Percentiles rank a stretch among this genome's conserved stretches.
Conservation (phyloP, 2,329 filamentous ascomycete species). For the Diplodia corticola region DNA sequence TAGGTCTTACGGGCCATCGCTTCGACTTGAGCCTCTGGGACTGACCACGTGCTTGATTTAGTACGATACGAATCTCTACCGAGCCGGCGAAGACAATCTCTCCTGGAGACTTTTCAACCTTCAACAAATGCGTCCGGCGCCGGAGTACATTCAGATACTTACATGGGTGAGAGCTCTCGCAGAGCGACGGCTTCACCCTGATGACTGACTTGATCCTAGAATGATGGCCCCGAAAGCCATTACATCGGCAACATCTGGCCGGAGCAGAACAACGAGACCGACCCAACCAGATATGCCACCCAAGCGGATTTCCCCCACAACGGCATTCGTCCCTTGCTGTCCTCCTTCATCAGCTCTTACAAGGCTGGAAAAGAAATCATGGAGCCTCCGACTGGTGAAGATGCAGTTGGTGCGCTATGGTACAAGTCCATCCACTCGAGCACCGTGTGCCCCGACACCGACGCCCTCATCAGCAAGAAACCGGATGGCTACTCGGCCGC, state of each 20-base stretch:
- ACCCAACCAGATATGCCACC: not conserved
- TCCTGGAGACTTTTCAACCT: constrained; percentile 40
- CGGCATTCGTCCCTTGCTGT: not conserved
- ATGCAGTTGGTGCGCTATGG: not conserved
- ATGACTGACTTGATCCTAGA: not conserved
- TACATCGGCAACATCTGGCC: not conserved
- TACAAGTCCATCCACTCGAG: not conserved
- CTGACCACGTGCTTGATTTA: not conserved
- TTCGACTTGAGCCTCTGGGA: not conserved
- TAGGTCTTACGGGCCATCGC: not conserved
- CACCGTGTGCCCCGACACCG: not conserved
- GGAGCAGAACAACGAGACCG: not conserved
- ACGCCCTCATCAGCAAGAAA: not conserved
- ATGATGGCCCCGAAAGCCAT: not conserved
- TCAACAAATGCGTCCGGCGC: constrained; percentile 30
- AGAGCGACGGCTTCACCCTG: not conserved
- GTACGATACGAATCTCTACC: constrained; percentile 36
- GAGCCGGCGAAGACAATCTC: constrained; percentile 37
- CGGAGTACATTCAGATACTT: constrained; percentile 39
- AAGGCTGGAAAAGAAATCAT: not conserved
- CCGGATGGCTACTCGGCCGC: not conserved
- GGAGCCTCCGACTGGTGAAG: not conserved
- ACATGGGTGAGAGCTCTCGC: constrained; percentile 29
- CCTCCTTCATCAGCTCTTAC: not conserved
- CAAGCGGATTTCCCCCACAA: not conserved